phyloP scores from a whole-genome alignment of 257 asterid genomes.

The Orobanche coerulescens region DNA sequence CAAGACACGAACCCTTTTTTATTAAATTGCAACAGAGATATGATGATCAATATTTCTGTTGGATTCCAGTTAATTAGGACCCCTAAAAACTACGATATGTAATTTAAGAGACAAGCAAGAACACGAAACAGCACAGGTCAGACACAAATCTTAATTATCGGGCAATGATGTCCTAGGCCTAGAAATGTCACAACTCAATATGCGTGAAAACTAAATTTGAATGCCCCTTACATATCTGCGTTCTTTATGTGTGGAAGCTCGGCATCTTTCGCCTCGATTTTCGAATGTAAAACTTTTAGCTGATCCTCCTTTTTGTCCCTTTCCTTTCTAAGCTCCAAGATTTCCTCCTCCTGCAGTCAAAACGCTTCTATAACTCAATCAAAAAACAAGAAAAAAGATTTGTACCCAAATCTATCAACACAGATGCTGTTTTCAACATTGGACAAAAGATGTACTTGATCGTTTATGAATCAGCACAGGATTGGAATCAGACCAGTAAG shows the following conservation, averaged over 20 bases:
- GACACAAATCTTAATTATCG: neutral
- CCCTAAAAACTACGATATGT: neutral
- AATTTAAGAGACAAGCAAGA: constrained; percentile 13
- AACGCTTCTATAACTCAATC: constrained; percentile 6
- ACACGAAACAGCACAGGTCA: constrained; percentile 7
- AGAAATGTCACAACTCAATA: neutral
- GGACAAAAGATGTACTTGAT: neutral
- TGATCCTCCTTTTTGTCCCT: constrained; percentile 49
- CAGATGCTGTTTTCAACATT: neutral
- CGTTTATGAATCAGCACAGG: neutral
- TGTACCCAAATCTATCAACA: neutral
- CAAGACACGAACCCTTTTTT: neutral
- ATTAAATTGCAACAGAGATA: neutral
- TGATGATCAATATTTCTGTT: neutral
- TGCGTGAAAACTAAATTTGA: neutral
- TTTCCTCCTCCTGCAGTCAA: constrained; percentile 62
- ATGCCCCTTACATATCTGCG: constrained; percentile 41
- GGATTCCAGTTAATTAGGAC: neutral
- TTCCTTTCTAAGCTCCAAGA: constrained; percentile 45
- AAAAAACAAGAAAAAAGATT: neutral
- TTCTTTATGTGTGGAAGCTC: constrained; percentile 29
- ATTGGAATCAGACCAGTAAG: neutral
- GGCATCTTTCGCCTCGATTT: constrained; percentile 35
- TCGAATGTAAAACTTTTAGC: constrained; percentile 30
- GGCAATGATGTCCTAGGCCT: neutral